Evolutionary conservation across 2,329 filamentous ascomycete species (phyloP).

Genomic region (Westerdykella aurantiaca): DNA sequence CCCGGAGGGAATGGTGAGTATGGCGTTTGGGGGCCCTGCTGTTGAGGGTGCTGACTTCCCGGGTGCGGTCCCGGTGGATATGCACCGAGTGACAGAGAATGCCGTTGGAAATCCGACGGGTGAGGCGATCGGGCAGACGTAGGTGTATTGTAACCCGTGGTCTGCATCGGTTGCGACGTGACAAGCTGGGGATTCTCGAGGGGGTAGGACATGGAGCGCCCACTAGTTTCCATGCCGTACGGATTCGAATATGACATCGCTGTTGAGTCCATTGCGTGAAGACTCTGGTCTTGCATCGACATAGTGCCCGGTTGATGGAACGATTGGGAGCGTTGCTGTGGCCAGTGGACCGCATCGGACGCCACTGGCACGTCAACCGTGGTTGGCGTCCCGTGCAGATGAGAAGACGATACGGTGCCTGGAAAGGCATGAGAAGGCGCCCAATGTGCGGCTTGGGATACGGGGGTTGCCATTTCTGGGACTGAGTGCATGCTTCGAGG

Average conservation of each 20-base stretch:
- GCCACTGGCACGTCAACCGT: slow-evolving; percentile 27
- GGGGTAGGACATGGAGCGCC: slow-evolving; percentile 37
- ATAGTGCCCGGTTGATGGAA: slow-evolving; percentile 29
- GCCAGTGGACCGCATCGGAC: slow-evolving; percentile 29
- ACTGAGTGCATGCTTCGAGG: slow-evolving; percentile 35
- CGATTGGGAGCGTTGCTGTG: slow-evolving; percentile 11
- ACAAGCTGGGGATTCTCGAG: slow-evolving; percentile 34
- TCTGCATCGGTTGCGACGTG: slow-evolving; percentile 33
- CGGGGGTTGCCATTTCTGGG: slow-evolving; percentile 32
- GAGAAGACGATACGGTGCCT: slow-evolving; percentile 31
- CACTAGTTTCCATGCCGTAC: slow-evolving; percentile 35
- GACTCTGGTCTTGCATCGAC: slow-evolving; percentile 27
- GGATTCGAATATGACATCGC: slow-evolving; percentile 31
- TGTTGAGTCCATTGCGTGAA: slow-evolving; percentile 25
- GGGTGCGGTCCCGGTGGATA: slow-evolving; percentile 20
- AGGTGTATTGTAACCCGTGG: slow-evolving; percentile 34
- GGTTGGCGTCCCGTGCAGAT: slow-evolving; percentile 24
- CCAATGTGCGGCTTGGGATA: slow-evolving; percentile 35
- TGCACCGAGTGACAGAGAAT: slow-evolving; percentile 31
- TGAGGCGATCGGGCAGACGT: slow-evolving; percentile 35
- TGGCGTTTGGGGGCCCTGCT: slow-evolving; percentile 21
- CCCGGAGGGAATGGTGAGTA: slow-evolving; percentile 25
- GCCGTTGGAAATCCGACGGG: slow-evolving; percentile 33
- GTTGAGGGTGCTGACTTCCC: slow-evolving; percentile 16
- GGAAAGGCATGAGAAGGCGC: slow-evolving; percentile 31